Evolutionary conservation across 2,329 filamentous ascomycete genomes (phyloP).

Genomic region (Apiospora pterosperma): DNA sequence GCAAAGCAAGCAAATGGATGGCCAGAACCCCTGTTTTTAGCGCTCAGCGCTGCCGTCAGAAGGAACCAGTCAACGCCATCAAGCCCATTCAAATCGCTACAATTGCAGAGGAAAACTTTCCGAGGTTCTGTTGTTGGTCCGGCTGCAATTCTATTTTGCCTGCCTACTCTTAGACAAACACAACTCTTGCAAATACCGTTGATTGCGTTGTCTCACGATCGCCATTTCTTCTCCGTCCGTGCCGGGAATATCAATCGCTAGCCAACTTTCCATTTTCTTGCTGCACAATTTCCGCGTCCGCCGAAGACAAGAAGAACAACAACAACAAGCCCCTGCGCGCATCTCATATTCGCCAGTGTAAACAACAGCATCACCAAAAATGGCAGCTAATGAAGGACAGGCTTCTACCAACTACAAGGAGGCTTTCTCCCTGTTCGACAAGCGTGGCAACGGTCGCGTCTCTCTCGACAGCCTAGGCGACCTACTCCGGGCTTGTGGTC

Average conservation of each 20-base stretch:
- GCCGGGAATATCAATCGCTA: neutral
- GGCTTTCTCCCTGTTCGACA: constrained; percentile 99
- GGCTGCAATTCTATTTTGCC: neutral
- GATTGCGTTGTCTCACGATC: neutral
- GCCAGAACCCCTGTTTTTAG: constrained; percentile 4
- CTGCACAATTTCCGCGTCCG: neutral
- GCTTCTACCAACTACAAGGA: constrained; percentile 99
- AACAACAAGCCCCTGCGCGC: neutral
- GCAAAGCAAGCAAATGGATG: constrained; percentile 1
- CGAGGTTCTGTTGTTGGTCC: neutral
- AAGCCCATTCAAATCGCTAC: neutral
- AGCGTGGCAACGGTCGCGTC: constrained; percentile 94
- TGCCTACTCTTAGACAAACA: neutral
- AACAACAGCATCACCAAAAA: constrained; percentile 10
- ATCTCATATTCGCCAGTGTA: neutral
- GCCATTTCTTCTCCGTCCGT: neutral
- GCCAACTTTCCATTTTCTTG: neutral
- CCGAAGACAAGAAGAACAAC: neutral
- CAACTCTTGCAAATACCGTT: neutral
- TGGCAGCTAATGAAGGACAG: constrained; percentile 42
- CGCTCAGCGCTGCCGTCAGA: neutral
- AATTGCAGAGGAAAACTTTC: neutral
- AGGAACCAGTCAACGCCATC: constrained; percentile 1
- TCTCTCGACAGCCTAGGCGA: constrained; percentile 84
- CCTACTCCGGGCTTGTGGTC: constrained; percentile 90